Conservation (phyloP, 2,329 filamentous ascomycete genomes). For the Botryotinia calthae region DNA sequence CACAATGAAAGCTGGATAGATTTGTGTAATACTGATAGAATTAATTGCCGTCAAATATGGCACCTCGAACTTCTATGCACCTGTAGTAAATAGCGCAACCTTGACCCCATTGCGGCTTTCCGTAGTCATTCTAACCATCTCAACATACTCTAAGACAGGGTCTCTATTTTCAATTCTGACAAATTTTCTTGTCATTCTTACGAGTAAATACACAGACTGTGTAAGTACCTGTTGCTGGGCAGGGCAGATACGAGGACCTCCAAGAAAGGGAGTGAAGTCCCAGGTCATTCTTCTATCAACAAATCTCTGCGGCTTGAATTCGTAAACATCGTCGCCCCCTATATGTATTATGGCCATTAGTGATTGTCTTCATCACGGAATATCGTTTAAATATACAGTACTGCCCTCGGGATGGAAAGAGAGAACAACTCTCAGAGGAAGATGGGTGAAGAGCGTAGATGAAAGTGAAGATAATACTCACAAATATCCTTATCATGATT, state of each 20-base stretch:
- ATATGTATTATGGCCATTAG: neutral
- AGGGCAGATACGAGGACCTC: conserved; percentile 38
- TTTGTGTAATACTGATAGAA: too few species aligned
- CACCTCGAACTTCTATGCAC: too few species aligned
- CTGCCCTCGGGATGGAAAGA: too few species aligned
- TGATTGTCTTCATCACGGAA: neutral
- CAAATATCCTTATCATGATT: conserved; percentile 38
- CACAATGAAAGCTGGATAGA: too few species aligned
- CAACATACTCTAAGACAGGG: conserved; percentile 18
- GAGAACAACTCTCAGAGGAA: too few species aligned
- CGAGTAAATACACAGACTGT: conserved; percentile 26
- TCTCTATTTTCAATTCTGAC: conserved; percentile 34
- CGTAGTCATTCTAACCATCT: conserved; percentile 3
- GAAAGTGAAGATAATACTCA: neutral
- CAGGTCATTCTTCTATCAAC: conserved; percentile 43
- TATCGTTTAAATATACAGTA: too few species aligned
- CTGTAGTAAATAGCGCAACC: conserved; percentile 17
- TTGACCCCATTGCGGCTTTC: conserved; percentile 21
- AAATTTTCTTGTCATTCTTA: conserved; percentile 36
- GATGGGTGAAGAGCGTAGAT: too few species aligned
- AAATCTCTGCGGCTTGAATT: conserved; percentile 39
- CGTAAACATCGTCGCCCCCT: conserved; percentile 37
- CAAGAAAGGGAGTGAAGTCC: conserved; percentile 40
- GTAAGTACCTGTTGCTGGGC: conserved; percentile 40
- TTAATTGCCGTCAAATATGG: too few species aligned